Conservation (phyloP, 495 filamentous ascomycete genomes). For the Cryomyces minteri region DNA sequence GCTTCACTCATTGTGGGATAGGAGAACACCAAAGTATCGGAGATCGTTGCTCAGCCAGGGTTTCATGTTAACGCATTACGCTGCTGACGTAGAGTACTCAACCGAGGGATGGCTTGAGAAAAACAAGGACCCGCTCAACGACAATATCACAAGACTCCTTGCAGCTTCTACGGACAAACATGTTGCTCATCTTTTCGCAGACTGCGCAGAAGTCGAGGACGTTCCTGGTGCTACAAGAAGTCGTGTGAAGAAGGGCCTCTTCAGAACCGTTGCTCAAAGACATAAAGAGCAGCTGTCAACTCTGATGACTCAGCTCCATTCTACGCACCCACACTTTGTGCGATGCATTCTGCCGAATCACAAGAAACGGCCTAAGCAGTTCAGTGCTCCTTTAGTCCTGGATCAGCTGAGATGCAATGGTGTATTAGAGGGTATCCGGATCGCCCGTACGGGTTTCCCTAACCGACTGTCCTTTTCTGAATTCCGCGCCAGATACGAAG, state of each 20-base stretch:
- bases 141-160: slow-evolving; percentile 82
- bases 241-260: slow-evolving; percentile 92
- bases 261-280: slow-evolving; percentile 89
- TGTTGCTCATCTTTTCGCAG: slow-evolving; percentile 67
- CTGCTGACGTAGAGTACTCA: slow-evolving; percentile 91
- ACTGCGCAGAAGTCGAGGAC: slow-evolving; percentile 65
- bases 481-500: slow-evolving; percentile 91
- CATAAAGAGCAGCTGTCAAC: slow-evolving; percentile 95
- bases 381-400: slow-evolving; percentile 72
- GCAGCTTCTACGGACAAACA: slow-evolving; percentile 67
- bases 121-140: slow-evolving; percentile 97
- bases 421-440: slow-evolving; percentile 94
- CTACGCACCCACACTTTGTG: slow-evolving; percentile 95
- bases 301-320: slow-evolving; percentile 88
- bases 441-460: slow-evolving; percentile 95
- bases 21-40: slow-evolving; percentile 85
- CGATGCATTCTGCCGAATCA: slow-evolving; percentile 97
- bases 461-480: slow-evolving; percentile 85
- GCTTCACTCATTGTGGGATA: slow-evolving; percentile 88
- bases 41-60: slow-evolving; percentile 75
- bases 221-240: slow-evolving; percentile 45
- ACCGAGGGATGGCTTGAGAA: slow-evolving; percentile 96
- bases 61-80: slow-evolving; percentile 97
- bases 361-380: slow-evolving; percentile 89
- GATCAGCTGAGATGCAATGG: slow-evolving; percentile 97